Evolutionary conservation across 129 eudicot genomes (phyloP), one percentile per base, ranked within the genome.

Genomic region (Flaveria brownii): DNA sequence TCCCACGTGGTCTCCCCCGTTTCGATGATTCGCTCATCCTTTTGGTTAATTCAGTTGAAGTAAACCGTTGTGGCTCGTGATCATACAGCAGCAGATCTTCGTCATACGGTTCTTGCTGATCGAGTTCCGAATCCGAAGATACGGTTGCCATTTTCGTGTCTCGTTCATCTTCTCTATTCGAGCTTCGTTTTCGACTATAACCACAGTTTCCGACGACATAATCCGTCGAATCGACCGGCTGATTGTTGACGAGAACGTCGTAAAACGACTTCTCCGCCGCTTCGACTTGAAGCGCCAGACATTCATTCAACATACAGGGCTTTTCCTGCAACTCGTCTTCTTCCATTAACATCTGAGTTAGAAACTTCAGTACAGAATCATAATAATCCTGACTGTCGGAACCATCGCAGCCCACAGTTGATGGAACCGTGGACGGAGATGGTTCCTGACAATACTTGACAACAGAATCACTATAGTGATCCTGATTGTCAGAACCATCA

Each of bases 311-410:
- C 87, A 86, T 84, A 64, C 86, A 76, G 0, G 93, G 91, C 68
- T 72, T 75, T 6, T 68, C 76, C 46, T 86, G 85, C 71, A 85
- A 75, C 33, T 88, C 88, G 14, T 84, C 91, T 62, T 88, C 96
- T 77, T 88, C 93, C 89, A 90, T 79, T 18, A 91, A 73, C 87
- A 88, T 90, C 77, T 85, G 82, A 55, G 51, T 74, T 49, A 91
- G 57, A 72, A 55, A 86, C 46, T 85, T 80, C 33, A 84, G 84
- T 45, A 86, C 88, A 11, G 82, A 85, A 55, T 86, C 91, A 28
- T 77, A 88, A 39, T 81, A 74, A 60, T 90, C 87, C 67, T 73
- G 74, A n/a, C 55, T 85, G 4, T 60, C 84, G 8, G 78, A 16
- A 9, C 75, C 69, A 41, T 77, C 84, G n/a, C 78, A 63, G 46